Percentiles rank a stretch among this genome's conserved stretches.
Conservation (phyloP, 139 green algal species). For the Edaphochlamys debaryana region DNA sequence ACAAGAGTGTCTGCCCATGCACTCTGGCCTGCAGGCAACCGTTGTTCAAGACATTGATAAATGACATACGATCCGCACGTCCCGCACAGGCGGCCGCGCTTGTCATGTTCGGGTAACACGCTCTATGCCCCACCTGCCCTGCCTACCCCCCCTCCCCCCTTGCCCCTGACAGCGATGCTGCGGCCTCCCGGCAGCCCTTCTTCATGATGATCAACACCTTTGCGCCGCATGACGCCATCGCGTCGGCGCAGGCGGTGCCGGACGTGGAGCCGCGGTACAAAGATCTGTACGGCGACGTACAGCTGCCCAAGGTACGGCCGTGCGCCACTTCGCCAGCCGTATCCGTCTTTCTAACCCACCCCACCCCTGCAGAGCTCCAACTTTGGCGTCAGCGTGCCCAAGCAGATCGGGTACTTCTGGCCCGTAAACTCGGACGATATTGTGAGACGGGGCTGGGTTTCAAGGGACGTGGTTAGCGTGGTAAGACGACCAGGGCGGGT, state of each 20-base stretch:
- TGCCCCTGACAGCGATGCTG: background rate
- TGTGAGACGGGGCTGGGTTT: too few relatives aligned
- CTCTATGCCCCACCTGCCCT: too few relatives aligned
- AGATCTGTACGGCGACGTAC: background rate
- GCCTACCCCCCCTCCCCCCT: background rate
- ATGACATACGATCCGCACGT: too few relatives aligned
- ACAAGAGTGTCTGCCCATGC: too few relatives aligned
- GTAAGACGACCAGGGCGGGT: too few relatives aligned
- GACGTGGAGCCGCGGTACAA: constrained; percentile 10
- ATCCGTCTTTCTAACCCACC: too few relatives aligned
- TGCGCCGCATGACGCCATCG: background rate
- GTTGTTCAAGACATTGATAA: too few relatives aligned
- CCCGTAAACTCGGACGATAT: background rate
- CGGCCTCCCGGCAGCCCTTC: constrained; percentile 20
- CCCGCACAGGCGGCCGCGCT: too few relatives aligned
- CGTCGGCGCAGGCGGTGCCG: background rate
- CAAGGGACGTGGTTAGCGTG: too few relatives aligned
- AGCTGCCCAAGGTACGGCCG: constrained; percentile 21
- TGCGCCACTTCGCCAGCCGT: too few relatives aligned
- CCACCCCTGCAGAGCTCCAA: constrained; percentile 18
- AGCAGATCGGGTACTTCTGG: constrained; percentile 31
- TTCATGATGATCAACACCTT: constrained; percentile 30
- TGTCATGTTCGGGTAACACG: too few relatives aligned
- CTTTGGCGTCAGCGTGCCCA: constrained; percentile 20
- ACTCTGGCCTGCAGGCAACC: too few relatives aligned